These are phyloP conservation scores for Emmonsiellopsis sp. DNA, from an alignment of 2,329 filamentous ascomycete species.

Conservation along the genomic window DNA sequence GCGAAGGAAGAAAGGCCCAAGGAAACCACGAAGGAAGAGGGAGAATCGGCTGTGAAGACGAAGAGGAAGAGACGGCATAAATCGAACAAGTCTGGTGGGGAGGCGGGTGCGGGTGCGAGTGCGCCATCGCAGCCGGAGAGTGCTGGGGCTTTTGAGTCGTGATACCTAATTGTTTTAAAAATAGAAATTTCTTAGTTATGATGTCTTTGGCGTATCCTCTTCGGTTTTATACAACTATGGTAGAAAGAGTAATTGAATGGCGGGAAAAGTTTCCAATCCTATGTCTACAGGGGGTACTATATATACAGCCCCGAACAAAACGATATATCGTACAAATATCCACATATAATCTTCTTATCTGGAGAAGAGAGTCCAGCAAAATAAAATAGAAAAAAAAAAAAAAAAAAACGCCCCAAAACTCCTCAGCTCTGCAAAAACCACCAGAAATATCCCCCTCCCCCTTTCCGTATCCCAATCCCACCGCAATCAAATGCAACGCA, in stretches of 20 bases:
- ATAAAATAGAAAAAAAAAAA: slow-evolving; percentile 1
- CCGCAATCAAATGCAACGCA: background rate
- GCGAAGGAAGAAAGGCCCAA: background rate
- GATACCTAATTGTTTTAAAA: background rate
- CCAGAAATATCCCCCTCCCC: background rate
- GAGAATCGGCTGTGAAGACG: slow-evolving; percentile 9
- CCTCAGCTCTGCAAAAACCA: background rate
- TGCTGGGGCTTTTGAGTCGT: slow-evolving; percentile 6
- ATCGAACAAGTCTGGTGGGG: slow-evolving; percentile 4
- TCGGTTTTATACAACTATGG: no score
- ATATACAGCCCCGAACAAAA: background rate
- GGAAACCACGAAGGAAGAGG: background rate
- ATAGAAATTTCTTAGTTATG: no score
- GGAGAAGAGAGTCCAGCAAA: background rate
- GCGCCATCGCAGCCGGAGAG: background rate
- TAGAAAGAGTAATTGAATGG: no score
- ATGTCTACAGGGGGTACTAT: no score
- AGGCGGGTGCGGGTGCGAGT: background rate
- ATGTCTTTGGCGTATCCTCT: no score
- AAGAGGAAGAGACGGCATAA: slow-evolving; percentile 15
- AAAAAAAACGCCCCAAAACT: background rate
- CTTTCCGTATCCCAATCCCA: background rate
- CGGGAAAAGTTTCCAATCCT: no score
- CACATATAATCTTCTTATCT: no score
- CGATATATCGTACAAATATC: background rate